These are phyloP conservation scores for Chenopodium berlandieri DNA, from an alignment of 148 eudicot genomes.

Conservation along the genomic window DNA sequence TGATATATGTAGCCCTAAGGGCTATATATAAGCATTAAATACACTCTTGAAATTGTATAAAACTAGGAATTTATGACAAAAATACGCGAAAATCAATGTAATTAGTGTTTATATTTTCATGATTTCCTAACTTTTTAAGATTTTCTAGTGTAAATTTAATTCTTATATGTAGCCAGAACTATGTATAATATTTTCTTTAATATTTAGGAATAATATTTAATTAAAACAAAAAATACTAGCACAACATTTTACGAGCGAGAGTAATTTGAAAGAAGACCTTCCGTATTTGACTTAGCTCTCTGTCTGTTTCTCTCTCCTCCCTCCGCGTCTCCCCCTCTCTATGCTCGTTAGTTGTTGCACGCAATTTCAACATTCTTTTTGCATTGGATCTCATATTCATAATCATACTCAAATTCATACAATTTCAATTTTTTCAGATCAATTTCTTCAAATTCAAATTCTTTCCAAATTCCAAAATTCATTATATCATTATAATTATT, in stretches of 20 bases:
- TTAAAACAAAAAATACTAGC: not conserved
- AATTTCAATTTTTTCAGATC: constrained; percentile 19
- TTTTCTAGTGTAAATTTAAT: too few relatives aligned
- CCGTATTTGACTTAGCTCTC: constrained; percentile 22
- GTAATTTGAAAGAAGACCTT: not conserved
- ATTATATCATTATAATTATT: not conserved
- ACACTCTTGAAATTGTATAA: too few relatives aligned
- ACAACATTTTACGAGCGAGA: not conserved
- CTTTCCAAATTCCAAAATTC: not conserved
- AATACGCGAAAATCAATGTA: too few relatives aligned
- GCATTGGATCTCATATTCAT: constrained; percentile 16
- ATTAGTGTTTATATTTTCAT: too few relatives aligned
- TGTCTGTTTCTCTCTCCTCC: constrained; percentile 3
- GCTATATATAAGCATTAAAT: too few relatives aligned
- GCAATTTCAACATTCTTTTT: not conserved
- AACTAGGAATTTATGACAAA: too few relatives aligned
- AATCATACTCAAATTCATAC: not conserved
- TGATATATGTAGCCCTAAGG: too few relatives aligned
- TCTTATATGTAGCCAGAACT: too few relatives aligned
- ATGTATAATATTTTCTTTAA: too few relatives aligned
- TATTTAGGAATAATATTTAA: too few relatives aligned
- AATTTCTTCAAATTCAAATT: not conserved
- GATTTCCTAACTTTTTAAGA: too few relatives aligned
- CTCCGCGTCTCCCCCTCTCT: not conserved
- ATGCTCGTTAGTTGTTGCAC: constrained; percentile 10